Conservation (phyloP, 305 asterid species). For the Solanum hybrid region DNA sequence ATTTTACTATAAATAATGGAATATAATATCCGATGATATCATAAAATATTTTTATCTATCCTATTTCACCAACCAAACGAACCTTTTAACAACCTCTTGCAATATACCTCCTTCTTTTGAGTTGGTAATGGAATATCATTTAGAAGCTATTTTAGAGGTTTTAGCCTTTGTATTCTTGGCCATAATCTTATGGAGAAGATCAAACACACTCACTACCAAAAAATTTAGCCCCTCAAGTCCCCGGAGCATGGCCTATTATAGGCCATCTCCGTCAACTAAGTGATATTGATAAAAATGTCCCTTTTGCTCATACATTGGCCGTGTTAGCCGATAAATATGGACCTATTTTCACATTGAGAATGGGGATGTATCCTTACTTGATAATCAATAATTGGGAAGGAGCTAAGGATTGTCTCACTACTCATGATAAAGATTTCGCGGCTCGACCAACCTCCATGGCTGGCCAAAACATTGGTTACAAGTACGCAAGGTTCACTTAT, state of each 20-base stretch:
- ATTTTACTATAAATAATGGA: not conserved
- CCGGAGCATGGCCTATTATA: constrained; percentile 7
- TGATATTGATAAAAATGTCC: not conserved
- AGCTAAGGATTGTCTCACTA: constrained; percentile 2
- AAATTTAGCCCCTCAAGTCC: not conserved
- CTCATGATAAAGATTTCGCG: not conserved
- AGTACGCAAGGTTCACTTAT: constrained; percentile 36
- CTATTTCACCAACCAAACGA: not conserved
- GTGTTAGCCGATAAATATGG: constrained; percentile 4
- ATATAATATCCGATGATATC: not conserved
- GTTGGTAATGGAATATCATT: not conserved
- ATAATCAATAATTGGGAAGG: constrained; percentile 4
- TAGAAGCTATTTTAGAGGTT: not conserved
- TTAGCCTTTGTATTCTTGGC: not conserved
- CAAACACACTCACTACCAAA: not conserved
- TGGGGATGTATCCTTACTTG: not conserved
- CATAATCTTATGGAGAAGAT: not conserved
- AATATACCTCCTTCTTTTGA: not conserved
- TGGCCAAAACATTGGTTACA: constrained; percentile 26
- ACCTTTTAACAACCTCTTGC: not conserved
- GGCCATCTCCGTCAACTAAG: constrained; percentile 7
- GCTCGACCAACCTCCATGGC: not conserved
- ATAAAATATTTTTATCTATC: not conserved
- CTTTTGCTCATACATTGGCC: not conserved
- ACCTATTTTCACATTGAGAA: constrained; percentile 3